Conservation (phyloP, 2,329 filamentous ascomycete genomes). For the Ophiosphaerella herpotricha region DNA sequence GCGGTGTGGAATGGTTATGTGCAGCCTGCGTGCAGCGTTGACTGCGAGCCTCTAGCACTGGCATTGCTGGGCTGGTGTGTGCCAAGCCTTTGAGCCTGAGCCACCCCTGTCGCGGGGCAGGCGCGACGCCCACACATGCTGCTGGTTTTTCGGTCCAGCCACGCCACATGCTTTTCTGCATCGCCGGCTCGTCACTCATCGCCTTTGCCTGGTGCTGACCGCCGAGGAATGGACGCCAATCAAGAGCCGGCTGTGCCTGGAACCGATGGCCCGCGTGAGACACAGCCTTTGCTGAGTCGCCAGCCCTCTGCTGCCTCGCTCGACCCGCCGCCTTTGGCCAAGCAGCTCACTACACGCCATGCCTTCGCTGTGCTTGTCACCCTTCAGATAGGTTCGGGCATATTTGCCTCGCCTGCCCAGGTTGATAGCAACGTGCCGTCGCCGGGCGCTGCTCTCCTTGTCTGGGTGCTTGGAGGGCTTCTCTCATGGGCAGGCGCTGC, state of each 20-base stretch:
- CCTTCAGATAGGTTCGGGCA: constrained; percentile 67
- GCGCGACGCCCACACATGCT: constrained; percentile 8
- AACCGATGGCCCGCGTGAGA: constrained; percentile 19
- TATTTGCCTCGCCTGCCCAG: constrained; percentile 67
- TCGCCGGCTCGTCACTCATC: background rate
- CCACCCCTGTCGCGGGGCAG: constrained; percentile 15
- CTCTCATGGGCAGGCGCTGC: constrained; percentile 68
- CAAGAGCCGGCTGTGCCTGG: constrained; percentile 15
- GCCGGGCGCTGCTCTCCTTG: constrained; percentile 60
- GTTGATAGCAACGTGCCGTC: constrained; percentile 68
- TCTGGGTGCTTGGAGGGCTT: constrained; percentile 66
- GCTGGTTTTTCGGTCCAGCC: background rate
- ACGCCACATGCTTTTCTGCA: background rate
- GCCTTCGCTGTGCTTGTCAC: constrained; percentile 65
- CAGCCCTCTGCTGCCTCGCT: constrained; percentile 19
- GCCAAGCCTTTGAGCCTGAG: constrained; percentile 5
- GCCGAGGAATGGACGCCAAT: background rate
- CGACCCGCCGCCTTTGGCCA: constrained; percentile 13
- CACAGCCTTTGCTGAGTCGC: constrained; percentile 32
- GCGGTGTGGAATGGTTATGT: constrained; percentile 25
- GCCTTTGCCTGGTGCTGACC: background rate
- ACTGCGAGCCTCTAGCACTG: constrained; percentile 6
- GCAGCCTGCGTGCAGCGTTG: constrained; percentile 1
- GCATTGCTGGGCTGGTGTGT: constrained; percentile 1
- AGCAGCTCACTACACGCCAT: constrained; percentile 44